Evolutionary conservation across 2,329 filamentous ascomycete species (phyloP).

Genomic region (Sarocladium brachiariae): DNA sequence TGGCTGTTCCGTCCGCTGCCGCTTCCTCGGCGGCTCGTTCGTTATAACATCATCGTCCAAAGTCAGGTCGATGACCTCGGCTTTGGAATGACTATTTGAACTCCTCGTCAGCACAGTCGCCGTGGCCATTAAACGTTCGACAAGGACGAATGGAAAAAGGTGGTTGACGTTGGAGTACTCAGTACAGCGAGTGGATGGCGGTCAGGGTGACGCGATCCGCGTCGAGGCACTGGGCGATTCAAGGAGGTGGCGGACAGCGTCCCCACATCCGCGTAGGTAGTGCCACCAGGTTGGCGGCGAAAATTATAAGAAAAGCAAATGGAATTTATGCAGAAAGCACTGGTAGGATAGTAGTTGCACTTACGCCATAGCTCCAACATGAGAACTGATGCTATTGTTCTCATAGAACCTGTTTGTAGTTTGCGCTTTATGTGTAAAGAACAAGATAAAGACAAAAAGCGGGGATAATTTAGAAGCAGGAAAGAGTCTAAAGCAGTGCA

Average conservation of each 20-base stretch:
- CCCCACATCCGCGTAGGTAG: not conserved
- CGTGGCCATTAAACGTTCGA: not conserved
- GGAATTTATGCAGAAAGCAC: not conserved
- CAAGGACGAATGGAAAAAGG: not conserved
- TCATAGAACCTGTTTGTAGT: too few relatives aligned
- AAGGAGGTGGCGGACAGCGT: not conserved
- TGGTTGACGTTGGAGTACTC: not conserved
- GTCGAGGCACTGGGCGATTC: not conserved
- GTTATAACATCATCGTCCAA: not conserved
- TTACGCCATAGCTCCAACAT: constrained; percentile 1
- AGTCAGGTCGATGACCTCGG: constrained; percentile 5
- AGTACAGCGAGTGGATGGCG: not conserved
- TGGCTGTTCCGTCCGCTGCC: not conserved
- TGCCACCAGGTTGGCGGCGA: not conserved
- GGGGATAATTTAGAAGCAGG: not conserved
- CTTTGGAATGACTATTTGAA: not conserved
- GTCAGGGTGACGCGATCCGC: constrained; percentile 1
- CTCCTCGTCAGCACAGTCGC: not conserved
- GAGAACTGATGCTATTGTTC: not conserved
- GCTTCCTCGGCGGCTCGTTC: constrained; percentile 5
- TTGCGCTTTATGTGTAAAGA: not conserved
- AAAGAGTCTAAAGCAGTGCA: not conserved
- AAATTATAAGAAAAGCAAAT: not conserved
- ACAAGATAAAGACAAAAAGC: not conserved
- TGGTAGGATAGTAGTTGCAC: not conserved